phyloP scores from a whole-genome alignment of 2,329 filamentous ascomycete species.

The Curvularia sp. region DNA sequence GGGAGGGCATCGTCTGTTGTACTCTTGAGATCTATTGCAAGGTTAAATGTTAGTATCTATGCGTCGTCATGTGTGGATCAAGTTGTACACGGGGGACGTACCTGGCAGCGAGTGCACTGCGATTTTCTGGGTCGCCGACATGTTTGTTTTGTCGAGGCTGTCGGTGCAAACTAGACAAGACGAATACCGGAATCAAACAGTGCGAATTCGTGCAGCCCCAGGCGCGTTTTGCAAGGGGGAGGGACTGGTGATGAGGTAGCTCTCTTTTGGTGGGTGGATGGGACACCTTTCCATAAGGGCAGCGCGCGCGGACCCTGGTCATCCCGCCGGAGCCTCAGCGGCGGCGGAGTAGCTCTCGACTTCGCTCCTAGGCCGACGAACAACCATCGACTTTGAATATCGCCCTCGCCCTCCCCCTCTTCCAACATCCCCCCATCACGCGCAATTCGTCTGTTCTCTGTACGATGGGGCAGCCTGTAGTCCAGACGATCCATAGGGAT shows the following conservation, averaged over 20 bases:
- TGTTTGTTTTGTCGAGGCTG: slow-evolving; percentile 17
- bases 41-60: slow-evolving; percentile 20
- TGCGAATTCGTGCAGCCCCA: slow-evolving; percentile 6
- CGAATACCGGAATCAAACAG: neutral
- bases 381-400: slow-evolving; percentile 15
- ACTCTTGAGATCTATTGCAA: slow-evolving; percentile 82
- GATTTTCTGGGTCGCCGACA: slow-evolving; percentile 60
- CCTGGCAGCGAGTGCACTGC: slow-evolving; percentile 72
- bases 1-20: slow-evolving; percentile 93
- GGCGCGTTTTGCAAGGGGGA: slow-evolving; percentile 17
- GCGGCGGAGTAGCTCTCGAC: slow-evolving; percentile 22
- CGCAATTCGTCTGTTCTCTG: slow-evolving; percentile 28
- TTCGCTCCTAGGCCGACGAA: slow-evolving; percentile 14
- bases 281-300: slow-evolving; percentile 47
- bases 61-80: neutral
- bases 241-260: slow-evolving; percentile 8
- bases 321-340: slow-evolving; percentile 37
- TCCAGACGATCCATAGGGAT: slow-evolving; percentile 98
- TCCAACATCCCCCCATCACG: slow-evolving; percentile 19
- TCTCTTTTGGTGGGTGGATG: slow-evolving; percentile 33
- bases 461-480: slow-evolving; percentile 81
- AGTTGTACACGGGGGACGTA: slow-evolving; percentile 38
- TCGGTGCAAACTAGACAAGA: neutral
- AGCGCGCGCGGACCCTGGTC: slow-evolving; percentile 44
- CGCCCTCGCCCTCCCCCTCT: slow-evolving; percentile 17